phyloP scores from a whole-genome alignment of 805 yeast species.

The Brettanomyces nanus region DNA sequence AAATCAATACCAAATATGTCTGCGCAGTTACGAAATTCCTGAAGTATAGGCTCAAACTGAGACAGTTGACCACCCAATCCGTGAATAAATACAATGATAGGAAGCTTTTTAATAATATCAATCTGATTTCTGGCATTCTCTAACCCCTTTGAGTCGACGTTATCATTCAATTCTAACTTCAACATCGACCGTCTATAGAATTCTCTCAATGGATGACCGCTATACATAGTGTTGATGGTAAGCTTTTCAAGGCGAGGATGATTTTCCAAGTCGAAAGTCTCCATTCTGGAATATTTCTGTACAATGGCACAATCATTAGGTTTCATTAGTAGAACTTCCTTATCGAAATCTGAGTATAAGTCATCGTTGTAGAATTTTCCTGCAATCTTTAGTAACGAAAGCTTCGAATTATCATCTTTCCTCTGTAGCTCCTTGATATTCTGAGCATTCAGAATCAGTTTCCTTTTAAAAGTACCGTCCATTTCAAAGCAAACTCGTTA shows the following conservation, averaged over 20 bases:
- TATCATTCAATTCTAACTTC: slow-evolving; percentile 7
- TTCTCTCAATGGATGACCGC: slow-evolving; percentile 42
- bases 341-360: slow-evolving; percentile 31
- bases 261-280: slow-evolving; percentile 27
- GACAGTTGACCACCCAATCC: slow-evolving; percentile 88
- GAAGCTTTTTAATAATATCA: slow-evolving; percentile 38
- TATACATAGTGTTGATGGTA: slow-evolving; percentile 34
- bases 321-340: slow-evolving; percentile 31
- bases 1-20: slow-evolving; percentile 67
- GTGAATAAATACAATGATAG: slow-evolving; percentile 63
- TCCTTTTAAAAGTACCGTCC: too few species aligned
- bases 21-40: slow-evolving; percentile 51
- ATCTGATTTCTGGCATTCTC: slow-evolving; percentile 16
- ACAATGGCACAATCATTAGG: slow-evolving; percentile 50
- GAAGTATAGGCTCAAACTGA: slow-evolving; percentile 72
- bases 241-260: slow-evolving; percentile 23
- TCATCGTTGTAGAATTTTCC: slow-evolving; percentile 12
- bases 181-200: slow-evolving; percentile 23
- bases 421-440: slow-evolving; percentile 14
- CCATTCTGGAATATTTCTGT: slow-evolving; percentile 38
- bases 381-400: slow-evolving; percentile 5
- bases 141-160: slow-evolving; percentile 10
- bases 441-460: slow-evolving; percentile 10
- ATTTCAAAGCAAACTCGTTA: too few species aligned
- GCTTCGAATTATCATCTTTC: slow-evolving; percentile 7